Base-by-base conservation (phyloP, 2,329 filamentous ascomycete species). In the Daldinia sp. region DNA sequence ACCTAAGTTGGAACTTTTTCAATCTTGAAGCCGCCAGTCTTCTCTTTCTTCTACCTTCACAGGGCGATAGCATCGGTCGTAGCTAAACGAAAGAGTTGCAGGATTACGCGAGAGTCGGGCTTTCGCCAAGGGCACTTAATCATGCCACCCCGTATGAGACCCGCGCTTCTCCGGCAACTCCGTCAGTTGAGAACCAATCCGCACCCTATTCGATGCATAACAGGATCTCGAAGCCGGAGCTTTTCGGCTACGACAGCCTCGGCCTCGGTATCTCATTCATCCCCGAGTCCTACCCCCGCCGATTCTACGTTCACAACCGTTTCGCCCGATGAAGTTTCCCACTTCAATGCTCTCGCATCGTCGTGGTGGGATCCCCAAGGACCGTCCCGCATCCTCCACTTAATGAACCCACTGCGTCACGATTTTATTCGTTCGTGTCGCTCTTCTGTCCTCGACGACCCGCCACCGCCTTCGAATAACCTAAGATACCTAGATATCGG, bases 331-430 rank as follows among this genome's bases (percentile, higher is more conserved):
- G 94, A 99, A 81, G 87, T 99, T 68, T 91, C 91, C 15, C 95
- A 99, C 82, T 99, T 99, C 85, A 93, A 93, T 74, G 88, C 88
- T 66, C 92, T 99, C 73, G 95, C 95, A 68, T 92, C 91, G 68
- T 90, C 90, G 72, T 99, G 95, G 95, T 99, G 95, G 95, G 94
- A 98, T 78, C 92, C 94, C 1, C 89, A 97, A 74, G 95, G 95
- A 52, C 90, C 94, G 5, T 97, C 93, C 3, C 88, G 94, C 35
- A 88, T 97, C 61, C 87, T 99, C 1, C 95, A 99, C 78, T 89
- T 97, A 69, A 98, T 99, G 94, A 98, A 99, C 80, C 95, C 95
- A 1, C 87, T 97, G 45, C 93, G 95, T 30, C 94, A 98, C 80
- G 89, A 93, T 78, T 98, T 98, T 79, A 95, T 97, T 76, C 83